Evolutionary conservation across 805 yeast genomes (phyloP), one percentile per base, ranked within the genome.

Genomic region (Candida suzukii): DNA sequence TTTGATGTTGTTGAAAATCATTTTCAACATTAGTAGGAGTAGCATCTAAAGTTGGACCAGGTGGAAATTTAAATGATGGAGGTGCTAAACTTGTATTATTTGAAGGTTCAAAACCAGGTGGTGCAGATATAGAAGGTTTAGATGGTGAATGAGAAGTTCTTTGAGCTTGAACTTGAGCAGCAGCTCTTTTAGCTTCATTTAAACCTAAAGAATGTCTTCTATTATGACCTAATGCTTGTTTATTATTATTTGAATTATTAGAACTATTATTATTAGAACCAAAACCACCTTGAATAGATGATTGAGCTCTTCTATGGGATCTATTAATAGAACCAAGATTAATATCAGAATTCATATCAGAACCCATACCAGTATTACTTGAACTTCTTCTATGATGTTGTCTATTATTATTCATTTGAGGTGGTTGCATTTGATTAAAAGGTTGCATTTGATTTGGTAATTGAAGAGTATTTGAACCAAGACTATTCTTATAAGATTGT

Each of bases 151-250:
- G 51, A 13, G 53, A 50, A 10, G 58, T 48, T 60, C 88, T 74
- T 58, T 87, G 93, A 2, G 83, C 81, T 56, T 82, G 88, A 30
- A 80, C 90, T 50, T 80, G 81, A 4, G 96, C 96, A n/a, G 99
- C 99, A 7, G 97, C 97, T 51, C 82, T 82, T 53, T 86, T 88
- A 12, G 98, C 98, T 63, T 91, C 99, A 40, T 80, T 80, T 43
- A 91, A 70, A 2, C 95, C 97, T 45, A 91, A 67, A 0, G 97
- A 88, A 60, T 91, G 98, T 60, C 99, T 78, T 66, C 99, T 79
- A 33, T 72, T 67, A 58, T 91, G 99, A 28, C 97, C 96, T 45
- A 69, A 64, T 14, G 66, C 67, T 38, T 68, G 58, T 32, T 52
- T 57, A 35, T 54, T 48, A 31, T 46, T 34, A 31, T 49, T 54